Evolutionary conservation across 2,329 filamentous ascomycete species (phyloP).

Genomic region (Anisogramma anomala): DNA sequence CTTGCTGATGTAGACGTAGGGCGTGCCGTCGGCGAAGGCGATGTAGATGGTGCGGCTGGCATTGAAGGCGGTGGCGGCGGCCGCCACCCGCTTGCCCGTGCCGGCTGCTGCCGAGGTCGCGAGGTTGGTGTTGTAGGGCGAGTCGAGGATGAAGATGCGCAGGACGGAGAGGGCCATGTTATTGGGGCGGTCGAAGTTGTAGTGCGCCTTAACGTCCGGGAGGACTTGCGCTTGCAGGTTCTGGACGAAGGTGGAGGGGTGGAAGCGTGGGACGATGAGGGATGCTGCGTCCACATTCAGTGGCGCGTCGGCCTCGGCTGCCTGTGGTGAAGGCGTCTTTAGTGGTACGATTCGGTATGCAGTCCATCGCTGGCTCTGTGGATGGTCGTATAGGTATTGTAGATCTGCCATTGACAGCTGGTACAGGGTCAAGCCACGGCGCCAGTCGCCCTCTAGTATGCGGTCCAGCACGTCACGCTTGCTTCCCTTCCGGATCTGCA

Average conservation of each 20-base stretch:
- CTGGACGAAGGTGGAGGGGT: conserved; percentile 67
- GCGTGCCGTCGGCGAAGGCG: conserved; percentile 70
- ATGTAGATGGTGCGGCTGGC: conserved; percentile 63
- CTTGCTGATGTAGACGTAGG: conserved; percentile 58
- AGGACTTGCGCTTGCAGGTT: conserved; percentile 64
- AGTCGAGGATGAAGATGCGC: conserved; percentile 70
- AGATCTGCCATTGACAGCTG: conserved; percentile 60
- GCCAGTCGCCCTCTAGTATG: conserved; percentile 58
- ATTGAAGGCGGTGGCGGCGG: conserved; percentile 38
- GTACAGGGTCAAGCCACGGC: conserved; percentile 51
- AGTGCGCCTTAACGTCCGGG: conserved; percentile 74
- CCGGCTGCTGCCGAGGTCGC: conserved; percentile 28
- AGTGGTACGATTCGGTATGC: conserved; percentile 48
- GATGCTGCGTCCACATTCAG: conserved; percentile 33
- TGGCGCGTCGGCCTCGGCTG: conserved; percentile 28
- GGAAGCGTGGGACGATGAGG: conserved; percentile 55
- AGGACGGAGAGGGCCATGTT: conserved; percentile 59
- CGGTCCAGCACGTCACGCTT: conserved; percentile 53
- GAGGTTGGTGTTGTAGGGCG: conserved; percentile 59
- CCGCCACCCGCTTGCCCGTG: background rate
- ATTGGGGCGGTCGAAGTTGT: conserved; percentile 62
- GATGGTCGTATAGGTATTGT: conserved; percentile 54
- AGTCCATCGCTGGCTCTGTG: conserved; percentile 51
- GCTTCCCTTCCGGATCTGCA: conserved; percentile 49
- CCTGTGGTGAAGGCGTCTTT: conserved; percentile 22